phyloP scores from a whole-genome alignment of 805 yeast genomes.

The Kluyveromyces siamensis region DNA sequence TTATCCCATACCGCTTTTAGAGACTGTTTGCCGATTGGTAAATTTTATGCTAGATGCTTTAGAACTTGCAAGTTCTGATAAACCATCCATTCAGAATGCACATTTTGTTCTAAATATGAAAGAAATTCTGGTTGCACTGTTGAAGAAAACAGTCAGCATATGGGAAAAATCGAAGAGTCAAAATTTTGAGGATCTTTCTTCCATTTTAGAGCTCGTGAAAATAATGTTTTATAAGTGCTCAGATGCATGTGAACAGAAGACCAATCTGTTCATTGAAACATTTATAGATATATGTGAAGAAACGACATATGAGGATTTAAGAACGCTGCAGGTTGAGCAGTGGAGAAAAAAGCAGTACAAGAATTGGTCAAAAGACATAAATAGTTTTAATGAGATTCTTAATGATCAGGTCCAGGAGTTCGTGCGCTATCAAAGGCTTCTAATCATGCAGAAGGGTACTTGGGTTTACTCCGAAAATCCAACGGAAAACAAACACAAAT shows the following conservation, averaged over 20 bases:
- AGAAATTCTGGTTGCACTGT: conserved; percentile 45
- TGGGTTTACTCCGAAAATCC: conserved; percentile 71
- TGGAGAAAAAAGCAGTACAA: conserved; percentile 30
- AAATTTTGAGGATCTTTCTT: conserved; percentile 45
- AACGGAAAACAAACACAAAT: conserved; percentile 15
- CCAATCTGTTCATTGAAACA: conserved; percentile 31
- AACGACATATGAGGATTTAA: conserved; percentile 39
- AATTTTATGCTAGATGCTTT: conserved; percentile 21
- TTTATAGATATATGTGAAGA: conserved; percentile 35
- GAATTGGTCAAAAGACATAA: conserved; percentile 39
- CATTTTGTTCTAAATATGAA: conserved; percentile 31
- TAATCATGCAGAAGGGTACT: conserved; percentile 64
- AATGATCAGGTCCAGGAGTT: conserved; percentile 54
- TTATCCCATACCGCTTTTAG: conserved; percentile 40
- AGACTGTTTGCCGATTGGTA: conserved; percentile 30
- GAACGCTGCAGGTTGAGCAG: conserved; percentile 43
- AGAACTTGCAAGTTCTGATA: conserved; percentile 21
- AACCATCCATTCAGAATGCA: neutral
- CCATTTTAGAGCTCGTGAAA: conserved; percentile 33
- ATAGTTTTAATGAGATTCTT: conserved; percentile 41
- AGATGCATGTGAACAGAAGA: conserved; percentile 3
- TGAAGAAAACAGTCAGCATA: conserved; percentile 47
- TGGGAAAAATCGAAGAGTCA: conserved; percentile 51
- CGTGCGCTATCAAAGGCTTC: conserved; percentile 65
- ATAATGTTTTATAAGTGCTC: conserved; percentile 3